These are phyloP conservation scores for Trametes punicea DNA, from an alignment of 768 basidiomycete genomes.

Conservation along the genomic window DNA sequence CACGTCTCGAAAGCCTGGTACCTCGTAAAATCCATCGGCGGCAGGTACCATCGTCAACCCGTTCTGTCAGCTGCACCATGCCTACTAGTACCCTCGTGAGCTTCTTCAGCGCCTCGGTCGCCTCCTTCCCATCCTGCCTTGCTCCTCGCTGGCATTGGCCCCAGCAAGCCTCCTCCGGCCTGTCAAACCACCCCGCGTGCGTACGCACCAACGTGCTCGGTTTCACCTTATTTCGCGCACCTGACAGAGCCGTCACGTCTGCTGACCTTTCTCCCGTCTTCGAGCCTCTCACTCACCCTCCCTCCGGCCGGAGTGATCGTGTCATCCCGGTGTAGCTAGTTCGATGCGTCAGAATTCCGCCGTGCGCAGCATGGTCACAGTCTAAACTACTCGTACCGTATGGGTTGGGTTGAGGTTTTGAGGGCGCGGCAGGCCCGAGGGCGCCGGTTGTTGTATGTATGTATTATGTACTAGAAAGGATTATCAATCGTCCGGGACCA, in stretches of 20 bases:
- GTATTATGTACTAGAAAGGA: too few relatives aligned
- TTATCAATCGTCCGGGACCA: too few relatives aligned
- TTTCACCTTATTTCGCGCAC: conserved; percentile 12
- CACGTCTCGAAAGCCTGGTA: too few relatives aligned
- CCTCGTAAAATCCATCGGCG: too few relatives aligned
- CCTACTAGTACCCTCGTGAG: too few relatives aligned
- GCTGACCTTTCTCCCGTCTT: too few relatives aligned
- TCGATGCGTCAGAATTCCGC: neutral
- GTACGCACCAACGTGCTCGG: conserved; percentile 5
- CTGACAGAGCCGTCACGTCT: conserved; percentile 10
- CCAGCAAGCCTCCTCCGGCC: neutral
- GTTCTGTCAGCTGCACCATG: too few relatives aligned
- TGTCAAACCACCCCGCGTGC: neutral
- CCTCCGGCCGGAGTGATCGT: neutral
- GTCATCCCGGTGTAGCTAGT: neutral
- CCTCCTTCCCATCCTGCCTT: neutral
- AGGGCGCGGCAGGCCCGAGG: too few relatives aligned
- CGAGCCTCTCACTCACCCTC: too few relatives aligned
- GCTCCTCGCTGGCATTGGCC: neutral
- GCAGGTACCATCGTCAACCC: too few relatives aligned
- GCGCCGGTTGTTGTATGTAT: too few relatives aligned
- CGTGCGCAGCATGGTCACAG: neutral
- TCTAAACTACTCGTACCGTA: neutral
- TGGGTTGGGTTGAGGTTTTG: too few relatives aligned
- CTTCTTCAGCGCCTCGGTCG: neutral